phyloP scores from a whole-genome alignment of 1,284 basidiomycete genomes.

The Rhodotorula sp. region DNA sequence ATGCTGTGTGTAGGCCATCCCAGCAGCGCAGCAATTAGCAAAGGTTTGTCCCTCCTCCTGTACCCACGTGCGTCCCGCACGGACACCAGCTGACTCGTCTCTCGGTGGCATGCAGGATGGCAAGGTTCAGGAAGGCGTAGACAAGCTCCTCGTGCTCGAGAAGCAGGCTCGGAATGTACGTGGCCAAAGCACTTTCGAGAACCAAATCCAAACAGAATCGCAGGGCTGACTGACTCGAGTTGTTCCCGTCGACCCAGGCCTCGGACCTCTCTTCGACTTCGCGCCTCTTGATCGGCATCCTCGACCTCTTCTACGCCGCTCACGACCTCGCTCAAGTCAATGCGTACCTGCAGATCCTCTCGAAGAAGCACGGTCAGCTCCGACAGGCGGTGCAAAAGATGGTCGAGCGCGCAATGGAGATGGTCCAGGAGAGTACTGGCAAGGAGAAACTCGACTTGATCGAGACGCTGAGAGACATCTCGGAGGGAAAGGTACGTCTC shows the following conservation, averaged over 20 bases:
- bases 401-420: slow-evolving; percentile 79
- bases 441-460: slow-evolving; percentile 82
- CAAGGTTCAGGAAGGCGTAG: slow-evolving; percentile 77
- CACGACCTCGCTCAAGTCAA: slow-evolving; percentile 63
- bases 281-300: slow-evolving; percentile 71
- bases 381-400: slow-evolving; percentile 86
- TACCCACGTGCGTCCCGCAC: neutral
- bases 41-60: slow-evolving; percentile 5
- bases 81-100: neutral
- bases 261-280: slow-evolving; percentile 89
- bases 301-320: slow-evolving; percentile 54
- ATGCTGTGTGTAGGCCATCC: slow-evolving; percentile 24
- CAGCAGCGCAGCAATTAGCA: slow-evolving; percentile 31
- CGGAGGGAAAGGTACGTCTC: slow-evolving; percentile 80
- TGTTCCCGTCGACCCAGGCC: slow-evolving; percentile 58
- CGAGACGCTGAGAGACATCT: slow-evolving; percentile 83
- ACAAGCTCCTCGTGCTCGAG: slow-evolving; percentile 84
- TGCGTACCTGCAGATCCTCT: slow-evolving; percentile 67
- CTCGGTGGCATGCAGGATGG: slow-evolving; percentile 53
- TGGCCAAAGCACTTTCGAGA: no score
- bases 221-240: neutral
- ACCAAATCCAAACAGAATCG: no score
- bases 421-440: slow-evolving; percentile 70
- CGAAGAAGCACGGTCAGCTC: slow-evolving; percentile 97
- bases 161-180: slow-evolving; percentile 94